Evolutionary conservation across 768 basidiomycete genomes (phyloP), one percentile per base, ranked within the genome.

Genomic region (Leccinum subgranulosum): DNA sequence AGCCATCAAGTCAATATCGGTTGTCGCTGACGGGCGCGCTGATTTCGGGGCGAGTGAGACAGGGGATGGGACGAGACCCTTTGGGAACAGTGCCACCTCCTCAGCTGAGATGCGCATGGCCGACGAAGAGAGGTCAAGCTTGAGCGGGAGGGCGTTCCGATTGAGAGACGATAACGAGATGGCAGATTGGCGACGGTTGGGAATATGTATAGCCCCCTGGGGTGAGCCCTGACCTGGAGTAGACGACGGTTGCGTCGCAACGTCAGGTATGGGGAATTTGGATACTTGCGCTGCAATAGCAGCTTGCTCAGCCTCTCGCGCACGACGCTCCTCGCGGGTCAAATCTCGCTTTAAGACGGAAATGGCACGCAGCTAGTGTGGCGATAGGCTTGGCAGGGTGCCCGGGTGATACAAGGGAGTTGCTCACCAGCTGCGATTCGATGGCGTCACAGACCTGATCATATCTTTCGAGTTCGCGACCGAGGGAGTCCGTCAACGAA

Each of bases 11-110:
- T 89, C 87, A 4, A 84, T 77, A 25, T 83, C 78, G 53, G 85
- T 80, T 50, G 66, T 64, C 19, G 86, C 84, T 54, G 79, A 70
- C 1, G 86, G 79, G 3, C 87, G 82, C 48, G 87, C 88, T 6
- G 91, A 90, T 65, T 84, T 88, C 2, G 91, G 91, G 0, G 89
- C 91, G 36, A 93, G 80, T 5, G 86, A 89, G 31, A 92, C 90
- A 7, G 91, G 91, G 6, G 90, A 92, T 2, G 72, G 72, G 28
- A 86, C 79, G 49, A 90, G 75, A 2, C 85, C 84, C 48, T 79
- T 84, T 1, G 81, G 73, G 49, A 82, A 86, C 54, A 84, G 66
- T 6, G 81, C 74, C 6, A 77, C 79, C 63, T 90, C 88, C 45
- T 86, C 85, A 0, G 86, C 76, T n/a, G 81, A 73, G 28, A 90